These are phyloP conservation scores for Rutstroemia sp. DNA, from an alignment of 2,329 filamentous ascomycete genomes.

Conservation along the genomic window DNA sequence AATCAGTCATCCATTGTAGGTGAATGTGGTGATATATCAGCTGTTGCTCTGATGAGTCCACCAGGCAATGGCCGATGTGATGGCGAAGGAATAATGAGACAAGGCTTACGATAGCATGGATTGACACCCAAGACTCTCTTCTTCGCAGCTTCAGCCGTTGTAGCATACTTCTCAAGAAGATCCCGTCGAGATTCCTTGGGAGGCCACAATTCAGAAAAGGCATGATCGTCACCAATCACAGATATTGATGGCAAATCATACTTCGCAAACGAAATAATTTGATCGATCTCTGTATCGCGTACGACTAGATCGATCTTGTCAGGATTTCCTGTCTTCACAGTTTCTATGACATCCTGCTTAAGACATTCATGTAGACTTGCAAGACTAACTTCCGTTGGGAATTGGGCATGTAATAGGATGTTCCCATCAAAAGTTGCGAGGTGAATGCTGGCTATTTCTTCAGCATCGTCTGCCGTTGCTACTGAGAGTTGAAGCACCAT, in stretches of 20 bases:
- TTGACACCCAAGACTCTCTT: conserved; percentile 16
- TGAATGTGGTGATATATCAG: neutral
- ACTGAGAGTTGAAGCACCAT: conserved; percentile 19
- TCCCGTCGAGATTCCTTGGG: conserved; percentile 15
- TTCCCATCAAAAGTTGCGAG: conserved; percentile 26
- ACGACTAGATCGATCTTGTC: conserved; percentile 18
- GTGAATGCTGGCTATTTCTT: conserved; percentile 23
- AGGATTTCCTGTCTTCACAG: conserved; percentile 10
- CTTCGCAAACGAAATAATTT: conserved; percentile 25
- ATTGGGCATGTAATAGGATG: conserved; percentile 22
- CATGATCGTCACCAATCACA: neutral
- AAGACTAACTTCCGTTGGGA: conserved; percentile 19
- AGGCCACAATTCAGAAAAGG: conserved; percentile 3
- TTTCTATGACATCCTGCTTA: conserved; percentile 14
- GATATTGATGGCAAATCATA: conserved; percentile 22
- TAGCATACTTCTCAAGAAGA: conserved; percentile 18
- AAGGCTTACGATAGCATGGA: conserved; percentile 24
- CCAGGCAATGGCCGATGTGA: neutral
- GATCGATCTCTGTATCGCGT: conserved; percentile 15
- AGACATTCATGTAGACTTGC: conserved; percentile 14
- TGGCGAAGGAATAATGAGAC: neutral
- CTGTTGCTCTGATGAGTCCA: no score
- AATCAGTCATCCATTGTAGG: neutral
- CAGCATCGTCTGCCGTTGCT: conserved; percentile 18
- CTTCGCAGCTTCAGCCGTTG: conserved; percentile 17